phyloP scores from a whole-genome alignment of 257 asterid genomes.

The Primulina huaijiensis region DNA sequence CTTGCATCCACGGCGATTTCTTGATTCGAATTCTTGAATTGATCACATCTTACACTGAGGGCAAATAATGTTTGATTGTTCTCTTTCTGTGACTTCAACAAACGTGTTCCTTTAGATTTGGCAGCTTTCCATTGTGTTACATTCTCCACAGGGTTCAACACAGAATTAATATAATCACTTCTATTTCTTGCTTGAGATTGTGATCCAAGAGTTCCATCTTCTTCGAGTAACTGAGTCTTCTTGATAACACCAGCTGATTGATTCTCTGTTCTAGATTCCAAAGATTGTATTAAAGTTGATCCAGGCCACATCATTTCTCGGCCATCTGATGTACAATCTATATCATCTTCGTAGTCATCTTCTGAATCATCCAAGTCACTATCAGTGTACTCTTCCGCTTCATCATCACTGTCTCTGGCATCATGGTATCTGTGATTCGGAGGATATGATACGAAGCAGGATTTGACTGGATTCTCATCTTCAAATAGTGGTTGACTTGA shows the following conservation, averaged over 20 bases:
- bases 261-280: conserved; percentile 51
- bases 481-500: conserved; percentile 40
- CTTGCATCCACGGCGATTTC: conserved; percentile 83
- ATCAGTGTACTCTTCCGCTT: conserved; percentile 60
- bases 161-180: conserved; percentile 64
- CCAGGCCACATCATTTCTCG: conserved; percentile 60
- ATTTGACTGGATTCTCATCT: conserved; percentile 49
- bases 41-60: conserved; percentile 44
- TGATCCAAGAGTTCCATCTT: conserved; percentile 26
- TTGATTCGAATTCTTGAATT: conserved; percentile 33
- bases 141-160: conserved; percentile 87
- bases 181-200: conserved; percentile 54
- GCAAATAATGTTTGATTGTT: conserved; percentile 41
- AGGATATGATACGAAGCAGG: conserved; percentile 73
- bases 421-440: conserved; percentile 85
- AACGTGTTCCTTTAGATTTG: conserved; percentile 46
- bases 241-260: conserved; percentile 36
- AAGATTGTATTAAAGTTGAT: conserved; percentile 38
- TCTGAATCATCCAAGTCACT: conserved; percentile 63
- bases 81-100: conserved; percentile 64
- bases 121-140: conserved; percentile 80
- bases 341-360: conserved; percentile 37
- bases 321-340: conserved; percentile 28
- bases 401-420: conserved; percentile 82
- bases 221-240: conserved; percentile 25